These are phyloP conservation scores for Boletellus ananiceps DNA, from an alignment of 768 basidiomycete genomes.

Conservation along the genomic window DNA sequence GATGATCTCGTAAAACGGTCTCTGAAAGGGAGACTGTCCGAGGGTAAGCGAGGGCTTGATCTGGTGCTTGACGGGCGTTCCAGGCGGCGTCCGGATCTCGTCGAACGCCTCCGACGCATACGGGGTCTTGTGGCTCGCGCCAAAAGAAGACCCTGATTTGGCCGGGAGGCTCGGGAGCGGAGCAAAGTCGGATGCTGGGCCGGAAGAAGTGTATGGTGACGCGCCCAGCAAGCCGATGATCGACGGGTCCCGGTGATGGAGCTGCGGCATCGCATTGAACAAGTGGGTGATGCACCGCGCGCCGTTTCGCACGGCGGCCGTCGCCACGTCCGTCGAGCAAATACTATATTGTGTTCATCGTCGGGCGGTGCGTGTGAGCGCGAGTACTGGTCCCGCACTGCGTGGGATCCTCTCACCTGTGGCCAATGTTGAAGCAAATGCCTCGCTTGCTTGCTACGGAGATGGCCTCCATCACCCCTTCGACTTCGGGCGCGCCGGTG, in stretches of 20 bases:
- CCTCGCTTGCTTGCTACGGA: slow-evolving; percentile 56
- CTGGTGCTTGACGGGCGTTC: slow-evolving; percentile 37
- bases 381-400: no score
- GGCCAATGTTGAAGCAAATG: slow-evolving; percentile 81
- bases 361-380: no score
- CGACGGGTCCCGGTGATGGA: slow-evolving; percentile 87
- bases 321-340: slow-evolving; percentile 71
- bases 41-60: slow-evolving; percentile 33
- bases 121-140: slow-evolving; percentile 14
- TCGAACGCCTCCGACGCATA: slow-evolving; percentile 60
- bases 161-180: slow-evolving; percentile 16
- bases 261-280: slow-evolving; percentile 90
- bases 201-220: slow-evolving; percentile 54
- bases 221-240: slow-evolving; percentile 86
- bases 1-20: slow-evolving; percentile 86
- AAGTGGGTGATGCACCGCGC: slow-evolving; percentile 87
- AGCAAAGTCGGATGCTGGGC: slow-evolving; percentile 32
- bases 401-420: slow-evolving; percentile 50
- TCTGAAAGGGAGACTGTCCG: slow-evolving; percentile 45
- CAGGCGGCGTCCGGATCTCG: slow-evolving; percentile 52
- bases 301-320: slow-evolving; percentile 63
- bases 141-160: slow-evolving; percentile 8
- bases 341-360: slow-evolving; percentile 39
- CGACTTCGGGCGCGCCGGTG: slow-evolving; percentile 83
- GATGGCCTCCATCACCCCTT: slow-evolving; percentile 74